A percentile compares a stretch with the other conserved stretches of the same genome.
phyloP scores from a whole-genome alignment of 164 flowering plant genomes.

The Sedum album region DNA sequence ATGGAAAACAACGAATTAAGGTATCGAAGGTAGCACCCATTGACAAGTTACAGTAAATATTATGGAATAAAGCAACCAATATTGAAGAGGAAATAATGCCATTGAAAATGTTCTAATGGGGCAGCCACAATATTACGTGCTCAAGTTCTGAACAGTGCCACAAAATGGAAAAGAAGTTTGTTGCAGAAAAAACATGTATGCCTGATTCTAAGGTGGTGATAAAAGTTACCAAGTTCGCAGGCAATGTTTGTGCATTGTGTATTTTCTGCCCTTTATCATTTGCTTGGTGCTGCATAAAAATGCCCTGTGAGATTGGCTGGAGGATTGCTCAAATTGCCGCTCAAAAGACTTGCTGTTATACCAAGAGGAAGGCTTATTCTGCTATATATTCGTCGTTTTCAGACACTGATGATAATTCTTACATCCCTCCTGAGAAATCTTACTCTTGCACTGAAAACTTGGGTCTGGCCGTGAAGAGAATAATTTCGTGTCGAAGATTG shows the following conservation, averaged over 20 bases:
- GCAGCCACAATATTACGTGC: background rate
- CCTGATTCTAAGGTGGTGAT: background rate
- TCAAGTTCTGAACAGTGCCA: background rate
- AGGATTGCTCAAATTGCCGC: slow-evolving; percentile 11
- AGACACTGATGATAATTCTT: slow-evolving; percentile 17
- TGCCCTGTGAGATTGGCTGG: slow-evolving; percentile 29
- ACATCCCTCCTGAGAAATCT: background rate
- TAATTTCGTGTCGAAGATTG: no score
- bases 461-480: background rate
- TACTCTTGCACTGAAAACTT: background rate
- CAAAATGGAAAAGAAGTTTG: background rate
- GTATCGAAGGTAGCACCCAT: background rate
- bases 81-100: no score
- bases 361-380: slow-evolving; percentile 14
- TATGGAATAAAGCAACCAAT: background rate
- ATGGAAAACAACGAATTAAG: background rate
- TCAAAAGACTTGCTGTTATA: slow-evolving; percentile 13
- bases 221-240: slow-evolving; percentile 18
- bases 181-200: background rate
- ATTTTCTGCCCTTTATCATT: slow-evolving; percentile 33
- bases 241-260: slow-evolving; percentile 28
- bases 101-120: background rate
- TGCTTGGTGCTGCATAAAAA: slow-evolving; percentile 26
- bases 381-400: slow-evolving; percentile 31
- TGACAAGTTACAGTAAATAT: background rate